Percentiles rank a stretch among this genome's conserved stretches.
Conservation (phyloP, 2,329 filamentous ascomycete species). For the Paraconiothyrium brasiliense region DNA sequence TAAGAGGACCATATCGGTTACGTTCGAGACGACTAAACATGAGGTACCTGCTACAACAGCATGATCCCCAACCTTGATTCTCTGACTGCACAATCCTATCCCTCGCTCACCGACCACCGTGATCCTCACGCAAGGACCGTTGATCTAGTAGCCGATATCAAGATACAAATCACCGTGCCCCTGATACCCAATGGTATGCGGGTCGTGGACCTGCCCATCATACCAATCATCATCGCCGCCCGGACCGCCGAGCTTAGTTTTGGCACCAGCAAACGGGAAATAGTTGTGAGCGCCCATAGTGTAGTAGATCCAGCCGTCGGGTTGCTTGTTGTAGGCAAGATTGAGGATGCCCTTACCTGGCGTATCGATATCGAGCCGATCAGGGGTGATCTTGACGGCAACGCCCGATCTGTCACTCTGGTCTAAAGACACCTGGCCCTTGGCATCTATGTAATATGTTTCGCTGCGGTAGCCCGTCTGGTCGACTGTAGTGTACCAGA, state of each 20-base stretch:
- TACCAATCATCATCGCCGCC: conserved; percentile 23
- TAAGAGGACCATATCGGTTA: neutral
- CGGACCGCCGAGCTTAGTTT: conserved; percentile 25
- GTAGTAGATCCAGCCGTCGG: conserved; percentile 32
- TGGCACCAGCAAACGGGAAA: conserved; percentile 32
- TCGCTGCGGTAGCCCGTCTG: conserved; percentile 1
- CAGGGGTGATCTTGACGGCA: conserved; percentile 35
- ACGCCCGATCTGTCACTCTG: conserved; percentile 28
- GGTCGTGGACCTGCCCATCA: conserved; percentile 1
- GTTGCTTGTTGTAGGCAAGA: conserved; percentile 34
- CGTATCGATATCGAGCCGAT: conserved; percentile 24
- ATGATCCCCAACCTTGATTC: neutral
- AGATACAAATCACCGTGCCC: conserved; percentile 19
- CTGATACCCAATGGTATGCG: conserved; percentile 14
- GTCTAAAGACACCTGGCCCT: conserved; percentile 21
- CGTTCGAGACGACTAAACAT: neutral
- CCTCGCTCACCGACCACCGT: neutral
- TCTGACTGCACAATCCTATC: neutral
- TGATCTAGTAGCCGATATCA: conserved; percentile 11
- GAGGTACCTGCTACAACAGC: neutral
- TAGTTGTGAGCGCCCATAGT: conserved; percentile 30
- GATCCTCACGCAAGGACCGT: neutral
- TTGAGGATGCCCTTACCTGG: conserved; percentile 30
- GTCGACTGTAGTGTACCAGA: conserved; percentile 35
- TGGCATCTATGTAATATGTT: conserved; percentile 18